Evolutionary conservation across 306 rosid genomes (phyloP).

Genomic region (Trifolium repens): DNA sequence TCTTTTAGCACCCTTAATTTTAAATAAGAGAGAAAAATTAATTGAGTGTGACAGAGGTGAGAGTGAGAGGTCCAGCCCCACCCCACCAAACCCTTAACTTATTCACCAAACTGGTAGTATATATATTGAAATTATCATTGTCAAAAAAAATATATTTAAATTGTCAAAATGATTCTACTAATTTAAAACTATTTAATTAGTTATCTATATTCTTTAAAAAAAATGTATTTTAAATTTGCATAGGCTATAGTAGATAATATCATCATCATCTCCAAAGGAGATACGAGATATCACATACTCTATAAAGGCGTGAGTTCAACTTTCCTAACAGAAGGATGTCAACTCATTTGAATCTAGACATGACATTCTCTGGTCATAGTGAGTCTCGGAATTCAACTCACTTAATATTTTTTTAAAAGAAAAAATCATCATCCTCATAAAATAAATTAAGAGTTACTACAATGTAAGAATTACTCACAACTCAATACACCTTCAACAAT

Average conservation of each 20-base stretch:
- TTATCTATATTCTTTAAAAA: neutral
- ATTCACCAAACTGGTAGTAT: neutral
- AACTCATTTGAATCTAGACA: no score
- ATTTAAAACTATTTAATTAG: neutral
- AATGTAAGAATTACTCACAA: neutral
- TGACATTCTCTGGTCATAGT: no score
- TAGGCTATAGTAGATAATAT: neutral
- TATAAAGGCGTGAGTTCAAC: no score
- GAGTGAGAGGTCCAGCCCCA: neutral
- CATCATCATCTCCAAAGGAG: neutral
- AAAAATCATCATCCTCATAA: neutral
- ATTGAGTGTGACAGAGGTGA: neutral
- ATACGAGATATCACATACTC: no score
- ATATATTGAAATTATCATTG: neutral
- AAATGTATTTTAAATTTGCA: neutral
- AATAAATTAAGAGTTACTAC: neutral
- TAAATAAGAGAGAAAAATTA: conserved; percentile 4
- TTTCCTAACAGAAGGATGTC: no score
- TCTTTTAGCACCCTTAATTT: neutral
- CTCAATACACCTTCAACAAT: neutral
- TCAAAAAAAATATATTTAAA: neutral
- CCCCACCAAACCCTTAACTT: conserved; percentile 8
- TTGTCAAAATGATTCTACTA: neutral
- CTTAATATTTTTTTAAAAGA: neutral
- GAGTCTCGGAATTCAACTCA: neutral